Conservation (phyloP, 345 rosid species). For the Hibiscus mutabilis region DNA sequence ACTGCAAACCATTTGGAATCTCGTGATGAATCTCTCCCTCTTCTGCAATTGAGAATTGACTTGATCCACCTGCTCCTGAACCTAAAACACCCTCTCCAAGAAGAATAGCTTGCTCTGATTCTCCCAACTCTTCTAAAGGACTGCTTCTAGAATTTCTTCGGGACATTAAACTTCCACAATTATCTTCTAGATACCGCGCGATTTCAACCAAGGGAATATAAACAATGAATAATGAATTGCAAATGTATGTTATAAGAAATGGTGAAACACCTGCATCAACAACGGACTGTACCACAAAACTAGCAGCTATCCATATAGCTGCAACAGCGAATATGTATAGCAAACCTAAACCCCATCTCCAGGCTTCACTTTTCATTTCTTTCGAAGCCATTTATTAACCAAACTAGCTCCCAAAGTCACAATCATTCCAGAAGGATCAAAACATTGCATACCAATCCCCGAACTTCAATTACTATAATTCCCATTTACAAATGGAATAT, state of each 20-base stretch:
- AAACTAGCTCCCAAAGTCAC: not conserved
- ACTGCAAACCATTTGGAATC: constrained; percentile 21
- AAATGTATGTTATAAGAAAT: constrained; percentile 81
- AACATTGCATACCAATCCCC: not conserved
- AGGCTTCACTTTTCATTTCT: constrained; percentile 44
- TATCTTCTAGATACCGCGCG: constrained; percentile 63
- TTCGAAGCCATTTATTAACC: constrained; percentile 15
- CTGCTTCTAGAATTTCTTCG: constrained; percentile 45
- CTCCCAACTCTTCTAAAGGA: constrained; percentile 35
- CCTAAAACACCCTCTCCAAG: constrained; percentile 39
- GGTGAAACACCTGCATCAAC: constrained; percentile 91
- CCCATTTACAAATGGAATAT: not conserved
- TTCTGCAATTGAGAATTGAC: constrained; percentile 21
- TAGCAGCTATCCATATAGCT: constrained; percentile 85
- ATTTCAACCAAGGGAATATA: constrained; percentile 78
- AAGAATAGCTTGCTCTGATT: constrained; percentile 69
- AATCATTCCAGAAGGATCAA: constrained; percentile 8
- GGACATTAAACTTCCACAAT: constrained; percentile 53
- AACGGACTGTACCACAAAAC: constrained; percentile 90
- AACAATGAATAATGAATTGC: constrained; percentile 79
- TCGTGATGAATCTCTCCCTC: constrained; percentile 31
- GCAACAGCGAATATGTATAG: constrained; percentile 79
- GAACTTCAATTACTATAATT: not conserved
- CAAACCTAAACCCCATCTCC: constrained; percentile 83
- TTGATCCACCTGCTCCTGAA: constrained; percentile 18